Evolutionary conservation across 257 asterid species (phyloP).

Genomic region (Euphrasia confusa): DNA sequence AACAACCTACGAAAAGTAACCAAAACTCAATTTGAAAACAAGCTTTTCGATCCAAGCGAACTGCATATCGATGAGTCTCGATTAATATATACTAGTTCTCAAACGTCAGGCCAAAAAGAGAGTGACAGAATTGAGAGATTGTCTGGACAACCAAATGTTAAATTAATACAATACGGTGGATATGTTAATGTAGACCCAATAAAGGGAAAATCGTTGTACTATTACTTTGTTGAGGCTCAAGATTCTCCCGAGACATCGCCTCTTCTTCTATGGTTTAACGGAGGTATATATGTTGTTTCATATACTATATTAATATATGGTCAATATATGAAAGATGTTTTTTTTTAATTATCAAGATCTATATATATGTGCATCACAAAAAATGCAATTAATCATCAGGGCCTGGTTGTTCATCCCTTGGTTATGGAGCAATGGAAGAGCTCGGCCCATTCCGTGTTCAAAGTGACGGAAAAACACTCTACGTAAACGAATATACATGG

Average conservation of each 20-base stretch:
- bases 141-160: slow-evolving; percentile 51
- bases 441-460: slow-evolving; percentile 80
- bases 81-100: no score
- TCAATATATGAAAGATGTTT: no score
- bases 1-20: no score
- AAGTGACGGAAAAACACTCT: slow-evolving; percentile 84
- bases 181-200: slow-evolving; percentile 26
- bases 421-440: slow-evolving; percentile 89
- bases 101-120: no score
- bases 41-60: no score
- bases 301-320: no score
- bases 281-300: slow-evolving; percentile 39
- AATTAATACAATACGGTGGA: no score
- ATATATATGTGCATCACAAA: no score
- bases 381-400: slow-evolving; percentile 31
- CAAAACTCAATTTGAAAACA: no score
- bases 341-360: no score
- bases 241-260: slow-evolving; percentile 33
- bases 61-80: no score
- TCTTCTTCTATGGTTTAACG: slow-evolving; percentile 80
- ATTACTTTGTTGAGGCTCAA: slow-evolving; percentile 12
- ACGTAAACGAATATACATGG: slow-evolving; percentile 66
- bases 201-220: slow-evolving; percentile 43
- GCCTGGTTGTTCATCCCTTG: slow-evolving; percentile 93
- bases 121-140: slow-evolving; percentile 14